Evolutionary conservation across 768 basidiomycete genomes (phyloP), one percentile per base, ranked within the genome.

Genomic region (Vararia minispora): DNA sequence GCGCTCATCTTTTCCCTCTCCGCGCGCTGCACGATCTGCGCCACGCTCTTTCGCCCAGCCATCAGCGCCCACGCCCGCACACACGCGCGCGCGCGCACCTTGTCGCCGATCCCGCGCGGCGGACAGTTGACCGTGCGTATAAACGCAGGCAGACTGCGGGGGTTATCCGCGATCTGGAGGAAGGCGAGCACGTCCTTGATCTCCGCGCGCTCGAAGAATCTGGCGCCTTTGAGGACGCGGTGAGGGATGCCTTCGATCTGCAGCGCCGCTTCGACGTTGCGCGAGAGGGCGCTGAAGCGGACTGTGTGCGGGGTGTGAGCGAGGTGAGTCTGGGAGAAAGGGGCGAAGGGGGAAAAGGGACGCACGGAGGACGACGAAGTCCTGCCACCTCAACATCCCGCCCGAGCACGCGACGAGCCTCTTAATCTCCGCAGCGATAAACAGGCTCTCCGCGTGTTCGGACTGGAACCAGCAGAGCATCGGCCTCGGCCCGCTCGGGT

Each of bases 141-240:
- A 44, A 89, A 79, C 0, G 84, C 83, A 3, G 84, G 80, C 29
- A 66, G 57, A 43, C 69, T 76, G 5, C 57, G 52, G 0, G 79
- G 74, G 51, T 90, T 90, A 47, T 89, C 86, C 2, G 81, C 63
- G 3, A 92, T 62, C 52, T 90, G 88, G 3, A 92, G 63, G 51
- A 91, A 91, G 2, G 81, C 78, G 21, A 90, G 59, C 9, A 89
- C 39, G 56, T 88, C 84, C 60, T 88, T 88, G 52, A 91, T 71
- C 79, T 90, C 88, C 50, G 74, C 54, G 13, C 87, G 74, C 46
- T 90, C 85, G 49, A 91, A 91, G 66, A 90, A 90, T 52, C 79
- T 83, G 51, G 83, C 81, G 0, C 87, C 87, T 16, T 75, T 79
- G 2, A 91, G 66, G 34, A 91, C 71, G 41, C 74, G 62, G 48